Percentiles rank a stretch among this genome's conserved stretches.
Evolutionary conservation across 1,139 yeast species (phyloP).

Genomic region (Yamadazyma spencermartinsiae): DNA sequence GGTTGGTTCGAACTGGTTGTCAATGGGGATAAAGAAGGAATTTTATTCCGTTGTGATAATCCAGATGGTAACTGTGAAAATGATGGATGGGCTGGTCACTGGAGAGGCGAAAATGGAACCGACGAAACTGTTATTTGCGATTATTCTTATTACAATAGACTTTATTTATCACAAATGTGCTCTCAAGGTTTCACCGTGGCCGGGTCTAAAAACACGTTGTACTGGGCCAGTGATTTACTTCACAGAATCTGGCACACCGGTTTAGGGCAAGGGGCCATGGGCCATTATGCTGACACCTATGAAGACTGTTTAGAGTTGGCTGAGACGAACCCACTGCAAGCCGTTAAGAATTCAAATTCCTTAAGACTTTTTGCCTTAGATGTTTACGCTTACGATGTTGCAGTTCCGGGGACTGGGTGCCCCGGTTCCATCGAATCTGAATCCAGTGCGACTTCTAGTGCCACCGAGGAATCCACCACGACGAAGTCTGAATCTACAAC

Average conservation of each 20-base stretch:
- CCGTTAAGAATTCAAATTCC: conserved; percentile 19
- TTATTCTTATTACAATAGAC: conserved; percentile 19
- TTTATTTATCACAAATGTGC: conserved; percentile 21
- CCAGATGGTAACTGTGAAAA: conserved; percentile 30
- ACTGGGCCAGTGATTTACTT: conserved; percentile 21
- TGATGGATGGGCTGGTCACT: conserved; percentile 37
- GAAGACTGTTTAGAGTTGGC: conserved; percentile 24
- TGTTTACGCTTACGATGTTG: conserved; percentile 22
- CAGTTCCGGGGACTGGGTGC: conserved; percentile 24
- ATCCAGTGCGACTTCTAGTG: conserved; percentile 1
- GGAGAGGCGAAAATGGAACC: conserved; percentile 33
- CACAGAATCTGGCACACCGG: conserved; percentile 28
- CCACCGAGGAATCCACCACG: conserved; percentile 4
- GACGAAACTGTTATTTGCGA: conserved; percentile 29
- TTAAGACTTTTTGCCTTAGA: conserved; percentile 22
- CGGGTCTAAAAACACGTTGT: conserved; percentile 11
- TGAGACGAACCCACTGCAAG: conserved; percentile 10
- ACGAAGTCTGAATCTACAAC: conserved; percentile 4
- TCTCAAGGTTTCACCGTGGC: conserved; percentile 22
- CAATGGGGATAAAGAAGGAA: conserved; percentile 26
- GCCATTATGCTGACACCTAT: conserved; percentile 24
- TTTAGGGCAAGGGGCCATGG: conserved; percentile 19
- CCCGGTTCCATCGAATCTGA: conserved; percentile 12
- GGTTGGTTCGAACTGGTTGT: conserved; percentile 30
- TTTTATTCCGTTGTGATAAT: conserved; percentile 35